Evolutionary conservation across 768 basidiomycete species (phyloP).

Genomic region (Polyporus arcularius): DNA sequence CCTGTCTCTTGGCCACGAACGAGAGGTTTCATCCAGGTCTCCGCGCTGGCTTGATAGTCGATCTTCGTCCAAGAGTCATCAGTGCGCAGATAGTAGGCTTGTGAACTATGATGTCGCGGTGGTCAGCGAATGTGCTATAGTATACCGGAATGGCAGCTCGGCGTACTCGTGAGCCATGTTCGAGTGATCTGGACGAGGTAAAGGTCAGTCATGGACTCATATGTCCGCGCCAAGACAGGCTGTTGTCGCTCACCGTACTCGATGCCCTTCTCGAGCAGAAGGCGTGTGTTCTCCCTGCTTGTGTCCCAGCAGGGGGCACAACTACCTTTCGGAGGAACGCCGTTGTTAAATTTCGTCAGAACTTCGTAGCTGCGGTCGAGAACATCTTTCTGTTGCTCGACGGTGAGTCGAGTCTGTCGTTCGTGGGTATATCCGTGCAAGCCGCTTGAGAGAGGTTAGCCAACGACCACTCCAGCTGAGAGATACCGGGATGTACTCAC

Average conservation of each 20-base stretch:
- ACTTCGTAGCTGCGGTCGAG: constrained; percentile 64
- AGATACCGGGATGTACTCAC: constrained; percentile 28
- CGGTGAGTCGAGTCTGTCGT: constrained; percentile 62
- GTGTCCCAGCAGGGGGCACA: constrained; percentile 86
- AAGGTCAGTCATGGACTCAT: neutral
- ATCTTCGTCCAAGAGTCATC: constrained; percentile 76
- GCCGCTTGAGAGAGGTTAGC: constrained; percentile 39
- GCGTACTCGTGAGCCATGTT: constrained; percentile 52
- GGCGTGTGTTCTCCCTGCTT: constrained; percentile 61
- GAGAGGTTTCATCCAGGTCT: constrained; percentile 77
- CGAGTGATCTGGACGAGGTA: constrained; percentile 50
- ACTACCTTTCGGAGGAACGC: constrained; percentile 58
- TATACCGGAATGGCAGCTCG: no score
- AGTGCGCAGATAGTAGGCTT: constrained; percentile 69
- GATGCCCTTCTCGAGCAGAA: constrained; percentile 72
- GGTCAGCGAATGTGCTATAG: neutral
- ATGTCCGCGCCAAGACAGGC: neutral
- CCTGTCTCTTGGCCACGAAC: constrained; percentile 63
- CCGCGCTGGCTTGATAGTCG: constrained; percentile 56
- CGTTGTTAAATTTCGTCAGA: constrained; percentile 66
- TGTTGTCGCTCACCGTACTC: constrained; percentile 55
- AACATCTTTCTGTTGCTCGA: constrained; percentile 72
- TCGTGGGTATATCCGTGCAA: constrained; percentile 76
- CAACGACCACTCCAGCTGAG: neutral
- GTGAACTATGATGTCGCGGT: constrained; percentile 38